phyloP scores from a whole-genome alignment of 2,329 filamentous ascomycete genomes.

The Cladosporium sp. region DNA sequence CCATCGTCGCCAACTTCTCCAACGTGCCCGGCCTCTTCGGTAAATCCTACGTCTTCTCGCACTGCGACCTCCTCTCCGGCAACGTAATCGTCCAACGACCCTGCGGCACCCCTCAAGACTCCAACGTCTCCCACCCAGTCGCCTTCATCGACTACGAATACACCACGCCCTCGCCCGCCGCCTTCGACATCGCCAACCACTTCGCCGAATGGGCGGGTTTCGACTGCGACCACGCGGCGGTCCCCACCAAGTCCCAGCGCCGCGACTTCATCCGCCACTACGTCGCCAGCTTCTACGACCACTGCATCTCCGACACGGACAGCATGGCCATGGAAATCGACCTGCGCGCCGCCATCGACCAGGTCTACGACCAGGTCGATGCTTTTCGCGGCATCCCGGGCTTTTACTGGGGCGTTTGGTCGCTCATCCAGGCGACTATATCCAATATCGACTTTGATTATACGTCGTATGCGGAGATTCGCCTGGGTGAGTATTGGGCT shows the following conservation, averaged over 20 bases:
- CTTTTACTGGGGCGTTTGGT: conserved; percentile 91
- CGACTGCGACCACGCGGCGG: conserved; percentile 81
- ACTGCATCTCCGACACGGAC: conserved; percentile 39
- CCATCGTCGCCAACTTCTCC: conserved; percentile 67
- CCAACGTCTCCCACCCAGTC: neutral
- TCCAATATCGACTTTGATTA: conserved; percentile 98
- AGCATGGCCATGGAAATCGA: conserved; percentile 45
- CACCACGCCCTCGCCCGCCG: conserved; percentile 85
- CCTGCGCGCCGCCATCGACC: conserved; percentile 60
- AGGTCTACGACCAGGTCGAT: conserved; percentile 78
- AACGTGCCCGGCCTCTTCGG: conserved; percentile 71
- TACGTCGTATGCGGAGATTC: conserved; percentile 78
- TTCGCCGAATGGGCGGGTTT: conserved; percentile 98
- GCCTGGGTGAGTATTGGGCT: conserved; percentile 87
- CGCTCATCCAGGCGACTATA: conserved; percentile 88
- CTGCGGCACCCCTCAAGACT: neutral
- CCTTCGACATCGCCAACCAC: conserved; percentile 96
- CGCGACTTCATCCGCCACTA: conserved; percentile 81
- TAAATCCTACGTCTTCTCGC: conserved; percentile 82
- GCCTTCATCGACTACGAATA: conserved; percentile 98
- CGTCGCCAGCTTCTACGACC: conserved; percentile 62
- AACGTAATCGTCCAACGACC: conserved; percentile 73
- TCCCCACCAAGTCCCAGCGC: conserved; percentile 75
- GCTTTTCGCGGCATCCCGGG: conserved; percentile 83
- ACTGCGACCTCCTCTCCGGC: conserved; percentile 92